Conservation (phyloP, 306 rosid species). For the Prunus dulcis region DNA sequence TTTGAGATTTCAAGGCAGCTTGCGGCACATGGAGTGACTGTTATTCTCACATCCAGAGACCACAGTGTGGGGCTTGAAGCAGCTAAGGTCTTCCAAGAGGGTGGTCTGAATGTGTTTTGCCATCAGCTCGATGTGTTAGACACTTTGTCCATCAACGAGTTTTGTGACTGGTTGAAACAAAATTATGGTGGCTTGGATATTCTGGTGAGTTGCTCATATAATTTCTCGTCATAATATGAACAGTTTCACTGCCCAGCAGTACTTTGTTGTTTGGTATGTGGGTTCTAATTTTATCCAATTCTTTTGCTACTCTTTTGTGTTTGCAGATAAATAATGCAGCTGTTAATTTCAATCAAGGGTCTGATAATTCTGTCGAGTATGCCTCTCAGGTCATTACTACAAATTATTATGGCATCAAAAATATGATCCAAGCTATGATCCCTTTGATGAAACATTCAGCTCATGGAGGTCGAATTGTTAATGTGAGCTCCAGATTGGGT, state of each 20-base stretch:
- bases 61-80: slow-evolving; percentile 74
- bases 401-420: slow-evolving; percentile 72
- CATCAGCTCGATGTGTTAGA: slow-evolving; percentile 80
- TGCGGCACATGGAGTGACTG: slow-evolving; percentile 78
- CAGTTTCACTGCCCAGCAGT: not conserved
- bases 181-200: slow-evolving; percentile 80
- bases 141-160: slow-evolving; percentile 48
- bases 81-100: slow-evolving; percentile 78
- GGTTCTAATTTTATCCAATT: not conserved
- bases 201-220: slow-evolving; percentile 44
- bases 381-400: slow-evolving; percentile 63
- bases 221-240: not conserved
- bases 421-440: slow-evolving; percentile 72
- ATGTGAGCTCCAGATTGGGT: slow-evolving; percentile 81
- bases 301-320: not conserved
- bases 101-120: slow-evolving; percentile 65
- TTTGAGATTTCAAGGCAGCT: slow-evolving; percentile 78
- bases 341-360: slow-evolving; percentile 81
- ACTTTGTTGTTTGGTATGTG: not conserved
- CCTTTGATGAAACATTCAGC: slow-evolving; percentile 78
- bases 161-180: slow-evolving; percentile 62
- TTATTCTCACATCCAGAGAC: slow-evolving; percentile 79
- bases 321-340: slow-evolving; percentile 87
- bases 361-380: slow-evolving; percentile 66
- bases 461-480: slow-evolving; percentile 73